Conservation (phyloP, 192 early-diverging fungal genomes). For the Bifiguratus adelaidae region DNA sequence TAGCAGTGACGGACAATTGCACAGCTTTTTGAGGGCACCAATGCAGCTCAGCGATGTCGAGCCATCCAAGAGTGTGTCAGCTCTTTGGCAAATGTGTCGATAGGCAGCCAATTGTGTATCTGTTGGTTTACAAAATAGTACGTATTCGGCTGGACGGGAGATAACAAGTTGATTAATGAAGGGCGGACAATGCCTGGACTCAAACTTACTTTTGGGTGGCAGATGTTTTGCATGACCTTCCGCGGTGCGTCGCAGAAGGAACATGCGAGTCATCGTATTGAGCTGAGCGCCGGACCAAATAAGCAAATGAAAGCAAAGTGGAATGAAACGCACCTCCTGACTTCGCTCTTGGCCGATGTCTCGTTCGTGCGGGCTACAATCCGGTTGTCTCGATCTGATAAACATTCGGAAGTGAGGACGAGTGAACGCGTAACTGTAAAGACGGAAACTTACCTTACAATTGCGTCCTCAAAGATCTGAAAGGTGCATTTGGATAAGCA, state of each 20-base stretch:
- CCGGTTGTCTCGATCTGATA: constrained; percentile 19
- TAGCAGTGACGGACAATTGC: constrained; percentile 17
- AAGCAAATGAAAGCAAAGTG: too few species aligned
- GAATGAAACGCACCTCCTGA: constrained; percentile 10
- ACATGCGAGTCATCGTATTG: constrained; percentile 26
- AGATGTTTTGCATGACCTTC: constrained; percentile 37
- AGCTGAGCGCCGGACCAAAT: constrained; percentile 12
- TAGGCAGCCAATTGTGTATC: constrained; percentile 22
- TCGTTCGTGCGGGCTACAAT: constrained; percentile 11
- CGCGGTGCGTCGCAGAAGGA: constrained; percentile 50
- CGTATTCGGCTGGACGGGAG: constrained; percentile 25
- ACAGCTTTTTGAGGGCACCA: constrained; percentile 27
- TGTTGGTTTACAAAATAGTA: constrained; percentile 40
- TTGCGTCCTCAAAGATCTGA: constrained; percentile 30
- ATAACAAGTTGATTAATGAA: neutral
- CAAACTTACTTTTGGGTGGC: constrained; percentile 36
- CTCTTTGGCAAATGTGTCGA: constrained; percentile 3
- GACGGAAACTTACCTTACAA: constrained; percentile 7
- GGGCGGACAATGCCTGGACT: neutral
- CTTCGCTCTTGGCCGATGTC: constrained; percentile 12
- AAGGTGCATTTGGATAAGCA: neutral
- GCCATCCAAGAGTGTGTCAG: constrained; percentile 14
- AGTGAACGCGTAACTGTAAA: neutral
- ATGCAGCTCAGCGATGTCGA: constrained; percentile 31
- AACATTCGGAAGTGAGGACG: neutral